Evolutionary conservation across 257 asterid species (phyloP).

Genomic region (Solanum sejunctum): DNA sequence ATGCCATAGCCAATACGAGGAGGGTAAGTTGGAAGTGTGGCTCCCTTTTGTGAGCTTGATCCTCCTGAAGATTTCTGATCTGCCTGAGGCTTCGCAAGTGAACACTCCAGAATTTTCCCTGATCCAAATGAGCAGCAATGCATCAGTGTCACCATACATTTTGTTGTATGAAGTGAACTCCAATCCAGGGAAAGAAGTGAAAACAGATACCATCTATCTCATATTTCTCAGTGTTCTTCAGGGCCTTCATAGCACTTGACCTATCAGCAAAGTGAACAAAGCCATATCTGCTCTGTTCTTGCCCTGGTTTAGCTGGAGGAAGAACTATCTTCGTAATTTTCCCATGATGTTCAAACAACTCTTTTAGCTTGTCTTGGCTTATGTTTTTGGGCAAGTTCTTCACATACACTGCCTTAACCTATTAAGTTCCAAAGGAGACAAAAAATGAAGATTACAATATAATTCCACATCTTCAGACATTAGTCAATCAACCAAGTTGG

Average conservation of each 20-base stretch:
- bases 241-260: conserved; percentile 86
- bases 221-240: conserved; percentile 83
- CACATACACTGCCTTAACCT: conserved; percentile 96
- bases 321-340: conserved; percentile 77
- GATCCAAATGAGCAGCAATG: conserved; percentile 8
- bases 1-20: conserved; percentile 76
- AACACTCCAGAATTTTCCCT: conserved; percentile 93
- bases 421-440: conserved; percentile 1
- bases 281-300: conserved; percentile 87
- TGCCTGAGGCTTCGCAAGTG: conserved; percentile 95
- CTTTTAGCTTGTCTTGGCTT: conserved; percentile 77
- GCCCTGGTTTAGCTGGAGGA: conserved; percentile 98
- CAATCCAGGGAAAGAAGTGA: background rate
- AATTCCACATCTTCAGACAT: background rate
- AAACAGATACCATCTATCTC: conserved; percentile 56
- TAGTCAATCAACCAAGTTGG: background rate
- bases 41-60: conserved; percentile 42
- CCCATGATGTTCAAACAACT: conserved; percentile 75
- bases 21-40: conserved; percentile 57
- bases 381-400: conserved; percentile 82
- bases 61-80: conserved; percentile 65
- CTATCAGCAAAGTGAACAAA: conserved; percentile 87
- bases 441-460: background rate
- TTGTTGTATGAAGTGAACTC: background rate
- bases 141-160: conserved; percentile 1